Evolutionary conservation across 176 grass and related monocot species (phyloP).

Genomic region (Saccharum officinarum): DNA sequence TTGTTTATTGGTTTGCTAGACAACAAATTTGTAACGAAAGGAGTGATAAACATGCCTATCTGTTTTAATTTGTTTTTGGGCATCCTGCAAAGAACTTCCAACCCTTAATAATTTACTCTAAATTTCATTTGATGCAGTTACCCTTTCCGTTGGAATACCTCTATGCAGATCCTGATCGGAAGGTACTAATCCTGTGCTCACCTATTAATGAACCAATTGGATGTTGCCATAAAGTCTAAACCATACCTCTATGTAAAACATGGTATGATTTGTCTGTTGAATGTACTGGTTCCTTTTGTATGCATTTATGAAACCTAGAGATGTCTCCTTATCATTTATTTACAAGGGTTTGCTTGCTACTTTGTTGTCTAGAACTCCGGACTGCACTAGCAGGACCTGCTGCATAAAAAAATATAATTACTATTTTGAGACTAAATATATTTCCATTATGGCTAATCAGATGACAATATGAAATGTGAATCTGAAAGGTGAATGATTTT

Average conservation of each 20-base stretch:
- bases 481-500: not conserved
- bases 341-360: not conserved
- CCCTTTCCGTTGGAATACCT: slow-evolving; percentile 87
- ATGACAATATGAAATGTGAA: not conserved
- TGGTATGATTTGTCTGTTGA: not conserved
- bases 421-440: not conserved
- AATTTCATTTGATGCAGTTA: slow-evolving; percentile 54
- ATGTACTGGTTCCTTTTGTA: not conserved
- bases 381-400: not conserved
- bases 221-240: slow-evolving; percentile 16
- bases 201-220: not conserved
- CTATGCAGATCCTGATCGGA: slow-evolving; percentile 82
- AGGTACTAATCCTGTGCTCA: slow-evolving; percentile 42
- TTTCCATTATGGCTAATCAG: not conserved
- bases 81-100: not conserved
- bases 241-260: not conserved
- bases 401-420: no score
- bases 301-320: not conserved
- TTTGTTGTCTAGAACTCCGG: not conserved
- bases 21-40: not conserved
- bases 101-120: not conserved
- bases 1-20: not conserved
- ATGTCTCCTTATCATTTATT: not conserved
- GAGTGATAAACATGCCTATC: not conserved
- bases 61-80: not conserved